Evolutionary conservation across 495 filamentous ascomycete genomes (phyloP).

Genomic region (Lichina pygmaea): DNA sequence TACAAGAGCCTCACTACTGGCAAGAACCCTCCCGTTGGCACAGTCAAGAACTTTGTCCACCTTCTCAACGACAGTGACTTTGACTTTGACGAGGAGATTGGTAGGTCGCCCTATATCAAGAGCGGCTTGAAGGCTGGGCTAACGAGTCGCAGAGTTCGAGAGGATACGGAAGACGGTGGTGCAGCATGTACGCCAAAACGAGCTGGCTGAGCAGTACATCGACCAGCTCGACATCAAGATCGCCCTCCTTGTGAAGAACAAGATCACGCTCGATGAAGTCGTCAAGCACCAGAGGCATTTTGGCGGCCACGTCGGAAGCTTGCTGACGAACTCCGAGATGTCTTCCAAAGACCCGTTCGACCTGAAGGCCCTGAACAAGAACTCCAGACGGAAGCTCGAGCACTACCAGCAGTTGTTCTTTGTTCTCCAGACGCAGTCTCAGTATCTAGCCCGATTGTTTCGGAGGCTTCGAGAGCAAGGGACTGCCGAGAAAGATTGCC

Average conservation of each 20-base stretch:
- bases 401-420: constrained; percentile 97
- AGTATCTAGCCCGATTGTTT: constrained; percentile 79
- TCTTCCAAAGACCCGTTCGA: constrained; percentile 82
- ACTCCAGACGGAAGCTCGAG: constrained; percentile 76
- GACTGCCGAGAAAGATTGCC: constrained; percentile 73
- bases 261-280: constrained; percentile 95
- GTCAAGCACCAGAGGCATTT: constrained; percentile 92
- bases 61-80: constrained; percentile 94
- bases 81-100: constrained; percentile 91
- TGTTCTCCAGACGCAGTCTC: constrained; percentile 84
- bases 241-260: constrained; percentile 92
- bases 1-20: constrained; percentile 89
- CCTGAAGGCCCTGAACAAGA: constrained; percentile 90
- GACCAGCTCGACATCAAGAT: constrained; percentile 98
- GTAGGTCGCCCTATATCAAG: constrained; percentile 5
- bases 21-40: constrained; percentile 92
- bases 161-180: constrained; percentile 78
- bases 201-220: constrained; percentile 91
- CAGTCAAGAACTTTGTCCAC: constrained; percentile 93
- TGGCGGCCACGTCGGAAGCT: constrained; percentile 65
- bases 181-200: constrained; percentile 88
- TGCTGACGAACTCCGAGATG: constrained; percentile 67
- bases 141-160: constrained; percentile 41
- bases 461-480: constrained; percentile 58
- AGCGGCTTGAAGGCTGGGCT: not conserved